Percentiles rank a stretch among this genome's conserved stretches.
phyloP scores from a whole-genome alignment of 805 yeast species.

The Teunomyces aglyptinius region DNA sequence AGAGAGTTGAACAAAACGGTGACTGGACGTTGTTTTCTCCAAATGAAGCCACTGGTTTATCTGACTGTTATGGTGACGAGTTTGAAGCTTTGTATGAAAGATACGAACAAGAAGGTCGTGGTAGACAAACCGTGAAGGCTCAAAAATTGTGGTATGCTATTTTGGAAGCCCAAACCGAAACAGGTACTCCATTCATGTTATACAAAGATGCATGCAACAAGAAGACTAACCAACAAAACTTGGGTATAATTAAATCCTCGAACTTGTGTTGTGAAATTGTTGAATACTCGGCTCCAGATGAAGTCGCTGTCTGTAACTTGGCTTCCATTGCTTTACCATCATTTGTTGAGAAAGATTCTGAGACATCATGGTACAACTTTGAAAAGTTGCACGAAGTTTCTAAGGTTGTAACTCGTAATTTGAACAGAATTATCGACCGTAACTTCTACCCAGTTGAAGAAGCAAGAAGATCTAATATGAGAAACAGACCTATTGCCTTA shows the following conservation, averaged over 20 bases:
- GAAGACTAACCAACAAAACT: constrained; percentile 59
- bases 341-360: constrained; percentile 44
- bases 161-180: constrained; percentile 62
- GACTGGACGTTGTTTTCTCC: constrained; percentile 63
- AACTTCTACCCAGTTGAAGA: constrained; percentile 56
- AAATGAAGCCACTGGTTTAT: constrained; percentile 55
- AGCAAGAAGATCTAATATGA: constrained; percentile 53
- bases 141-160: constrained; percentile 62
- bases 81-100: constrained; percentile 50
- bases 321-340: constrained; percentile 61
- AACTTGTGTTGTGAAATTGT: constrained; percentile 64
- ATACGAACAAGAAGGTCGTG: constrained; percentile 52
- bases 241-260: constrained; percentile 59
- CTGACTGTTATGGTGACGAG: constrained; percentile 56
- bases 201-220: constrained; percentile 61
- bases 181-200: constrained; percentile 65
- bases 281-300: constrained; percentile 57
- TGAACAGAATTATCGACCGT: constrained; percentile 56
- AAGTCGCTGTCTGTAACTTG: constrained; percentile 61
- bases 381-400: constrained; percentile 54
- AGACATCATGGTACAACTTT: constrained; percentile 49
- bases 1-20: constrained; percentile 54
- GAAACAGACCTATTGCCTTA: constrained; percentile 60
- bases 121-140: constrained; percentile 50
- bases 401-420: constrained; percentile 54